Base-by-base conservation (phyloP, 768 basidiomycete species). In the Russula lepida region DNA sequence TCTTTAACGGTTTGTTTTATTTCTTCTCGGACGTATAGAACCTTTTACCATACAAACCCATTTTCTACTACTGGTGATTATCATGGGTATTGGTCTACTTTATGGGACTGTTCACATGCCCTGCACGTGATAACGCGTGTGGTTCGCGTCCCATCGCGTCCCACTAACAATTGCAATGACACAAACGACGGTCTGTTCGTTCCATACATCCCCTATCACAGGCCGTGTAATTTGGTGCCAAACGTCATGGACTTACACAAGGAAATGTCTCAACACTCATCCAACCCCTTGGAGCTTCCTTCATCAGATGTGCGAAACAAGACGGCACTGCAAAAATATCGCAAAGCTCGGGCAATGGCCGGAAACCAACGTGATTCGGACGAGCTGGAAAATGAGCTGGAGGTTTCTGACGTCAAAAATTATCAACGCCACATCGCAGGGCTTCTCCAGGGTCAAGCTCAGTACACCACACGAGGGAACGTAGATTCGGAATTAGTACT, bases 221-320 rank as follows among this genome's bases (percentile, higher is more conserved):
- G 7, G 37, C 32, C 4, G 48, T 32, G 1, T 48, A 37, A 3
- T 41, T 15, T 23, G 33, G 21, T 25, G 6, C 17, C 9, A 33
- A 66, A 63, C 56, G 60, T 57, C 46, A 77, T 77, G 78, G 73
- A 76, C 12, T 70, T 72, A 28, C 67, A 67, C 19, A 69, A 74
- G 59, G 57, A 78, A 19, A 74, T 88, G 62, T 87, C 86, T 9
- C 82, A 82, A 60, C 86, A 88, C 68, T 85, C 86, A 13, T 88
- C 86, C 48, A 88, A 88, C 66, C 86, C 87, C 3, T 78, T 88
- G 32, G 85, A 89, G 66, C 80, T 81, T 23, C 76, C 81, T 41
- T 84, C 86, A 12, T 84, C 83, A 35, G 84, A 88, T 66, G 65
- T 72, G 7, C 77, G 76, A 56, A 83, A 84, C 68, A 76, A 71